Base-by-base conservation (phyloP, 2,329 filamentous ascomycete species). In the Cladorrhinum sp. region DNA sequence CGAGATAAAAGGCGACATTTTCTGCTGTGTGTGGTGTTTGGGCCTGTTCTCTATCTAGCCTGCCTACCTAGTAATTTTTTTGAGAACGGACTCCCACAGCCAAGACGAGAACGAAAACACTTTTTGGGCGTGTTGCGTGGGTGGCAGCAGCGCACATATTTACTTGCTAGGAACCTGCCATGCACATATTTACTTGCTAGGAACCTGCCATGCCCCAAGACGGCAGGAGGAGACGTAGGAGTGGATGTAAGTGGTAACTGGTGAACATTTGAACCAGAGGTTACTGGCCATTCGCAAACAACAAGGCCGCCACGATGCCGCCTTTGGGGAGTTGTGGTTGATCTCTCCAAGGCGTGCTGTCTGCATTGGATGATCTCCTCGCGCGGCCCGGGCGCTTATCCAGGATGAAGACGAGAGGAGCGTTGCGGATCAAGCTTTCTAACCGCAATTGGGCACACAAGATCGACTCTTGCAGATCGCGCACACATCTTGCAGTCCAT, bases 401-500 rank as follows among this genome's bases (percentile, higher is more conserved):
- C 29, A 7, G 13, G 52, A 22, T 24, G 32, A 25, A 23, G 36
- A 27, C 8, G 50, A 22, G 27, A 53, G 25, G 41, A 61, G 62
- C 59, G 62, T 52, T 63, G 64, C 38, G 29, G 64, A 54, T 49
- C 51, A 38, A 45, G 41, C 41, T 45, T 22, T 45, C 41, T 45
- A 45, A 63, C 58, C 59, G 32, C 64, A 41, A 65, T 64, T 62
- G 16, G 41, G 56, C 32, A 62, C 32, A 64, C 20, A 18, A 45
- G 41, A 45, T 45, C n/a, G 16, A 20, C 41, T 45, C 16, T 22
- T 18, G 41, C 41, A 18, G 41, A 45, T 45, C 41, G 41, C 18
- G 20, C 10, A 45, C 18, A 45, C 41, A 13, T 41, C 36, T 3
- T 45, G n/a, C 41, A 45, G n/a, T 45, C 16, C 41, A 41, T 41